A percentile compares a stretch with the other conserved stretches of the same genome.
These are phyloP conservation scores for Capsella bursapastoris DNA, from an alignment of 345 rosid genomes.

Conservation along the genomic window DNA sequence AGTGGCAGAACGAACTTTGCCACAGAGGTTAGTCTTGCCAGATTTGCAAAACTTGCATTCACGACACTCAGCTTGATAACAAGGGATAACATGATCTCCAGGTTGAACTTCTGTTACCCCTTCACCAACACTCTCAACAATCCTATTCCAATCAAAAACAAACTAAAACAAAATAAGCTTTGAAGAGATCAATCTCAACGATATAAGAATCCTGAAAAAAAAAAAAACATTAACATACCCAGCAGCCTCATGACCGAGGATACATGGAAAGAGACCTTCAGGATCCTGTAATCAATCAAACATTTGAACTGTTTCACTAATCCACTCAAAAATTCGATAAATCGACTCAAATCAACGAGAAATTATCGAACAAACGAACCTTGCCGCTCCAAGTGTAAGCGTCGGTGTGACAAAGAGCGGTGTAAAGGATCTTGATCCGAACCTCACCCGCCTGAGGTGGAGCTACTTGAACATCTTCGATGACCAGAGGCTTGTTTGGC, in stretches of 20 bases:
- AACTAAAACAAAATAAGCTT: neutral
- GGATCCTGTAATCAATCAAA: conserved; percentile 63
- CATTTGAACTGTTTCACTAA: neutral
- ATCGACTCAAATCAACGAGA: neutral
- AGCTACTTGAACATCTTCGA: conserved; percentile 92
- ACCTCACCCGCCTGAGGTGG: conserved; percentile 99
- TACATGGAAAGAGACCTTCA: conserved; percentile 94
- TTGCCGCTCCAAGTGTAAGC: conserved; percentile 99
- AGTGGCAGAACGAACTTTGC: conserved; percentile 89
- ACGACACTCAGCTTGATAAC: conserved; percentile 98
- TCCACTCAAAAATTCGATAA: neutral
- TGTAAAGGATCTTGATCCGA: conserved; percentile 81
- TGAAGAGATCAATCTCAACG: neutral
- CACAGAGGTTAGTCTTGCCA: conserved; percentile 97
- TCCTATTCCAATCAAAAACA: conserved; percentile 45
- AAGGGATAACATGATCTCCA: conserved; percentile 97
- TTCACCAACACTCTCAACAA: conserved; percentile 98
- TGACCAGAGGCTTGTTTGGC: conserved; percentile 81
- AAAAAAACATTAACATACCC: conserved; percentile 56
- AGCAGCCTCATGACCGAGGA: conserved; percentile 98
- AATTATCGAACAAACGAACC: conserved; percentile 47
- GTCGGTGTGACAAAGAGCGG: conserved; percentile 98
- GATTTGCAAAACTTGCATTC: conserved; percentile 99
- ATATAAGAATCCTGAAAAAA: neutral
- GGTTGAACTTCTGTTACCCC: conserved; percentile 90